Evolutionary conservation across 768 basidiomycete species (phyloP), one percentile per base, ranked within the genome.

Genomic region (Artomyces pyxidatus): DNA sequence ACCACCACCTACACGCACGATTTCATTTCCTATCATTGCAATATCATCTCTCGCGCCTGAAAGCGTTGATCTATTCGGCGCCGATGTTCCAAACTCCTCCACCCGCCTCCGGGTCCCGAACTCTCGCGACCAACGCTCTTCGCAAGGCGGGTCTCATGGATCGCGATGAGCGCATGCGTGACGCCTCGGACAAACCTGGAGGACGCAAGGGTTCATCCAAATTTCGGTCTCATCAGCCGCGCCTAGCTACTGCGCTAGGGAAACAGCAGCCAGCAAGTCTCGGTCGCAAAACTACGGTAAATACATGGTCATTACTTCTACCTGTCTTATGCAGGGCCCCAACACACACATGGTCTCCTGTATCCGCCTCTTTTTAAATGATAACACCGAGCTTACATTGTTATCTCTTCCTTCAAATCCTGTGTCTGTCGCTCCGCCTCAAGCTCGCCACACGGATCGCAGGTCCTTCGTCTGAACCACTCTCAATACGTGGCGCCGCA

Each of bases 121-220:
- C 74, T 25, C 66, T 89, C 17, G 84, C 79, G 19, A 56, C 74
- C 50, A 82, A 67, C 49, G 81, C 84, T 26, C 69, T 88, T 22
- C 80, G 81, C 50, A 78, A 67, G 30, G 85, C 83, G 3, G 87
- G 86, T 37, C 79, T 88, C 61, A 82, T 87, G 53, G 85, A 87
- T 73, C 71, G 77, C 49, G 87, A 89, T 63, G 71, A 80, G 49
- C 75, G 71, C 56, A 88, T 89, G 87, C 77, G 80, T 53, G 86
- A 89, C 59, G 68, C 71, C 38, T 71, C 76, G 8, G 78, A 80
- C 67, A 84, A 72, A 57, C 84, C 83, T 5, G 83, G 84, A 43
- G 85, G 85, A 21, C 76, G 85, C 60, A 89, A 88, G 63, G 77
- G 78, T 39, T 58, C 72, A n/a, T 68, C 72, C 14, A 86, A 83